Evolutionary conservation across 1,284 basidiomycete genomes (phyloP).

Genomic region (Cerrena zonata): DNA sequence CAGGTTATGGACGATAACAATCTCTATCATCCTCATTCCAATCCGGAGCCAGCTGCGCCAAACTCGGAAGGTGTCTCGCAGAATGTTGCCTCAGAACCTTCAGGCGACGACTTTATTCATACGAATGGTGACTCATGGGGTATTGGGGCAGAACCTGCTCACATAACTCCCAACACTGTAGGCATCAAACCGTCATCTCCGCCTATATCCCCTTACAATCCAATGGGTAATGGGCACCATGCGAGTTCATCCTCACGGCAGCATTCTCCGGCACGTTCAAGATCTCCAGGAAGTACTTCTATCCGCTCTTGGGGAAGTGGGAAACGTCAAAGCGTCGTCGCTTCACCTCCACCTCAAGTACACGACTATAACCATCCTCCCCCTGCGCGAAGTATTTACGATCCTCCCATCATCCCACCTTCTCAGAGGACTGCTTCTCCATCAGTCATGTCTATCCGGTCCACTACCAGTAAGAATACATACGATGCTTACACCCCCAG

Average conservation of each 20-base stretch:
- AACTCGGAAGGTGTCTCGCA: too few species aligned
- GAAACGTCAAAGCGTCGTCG: background rate
- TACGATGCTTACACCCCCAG: background rate
- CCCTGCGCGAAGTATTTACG: conserved; percentile 8
- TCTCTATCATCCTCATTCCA: too few species aligned
- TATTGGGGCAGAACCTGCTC: too few species aligned
- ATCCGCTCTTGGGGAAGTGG: conserved; percentile 17
- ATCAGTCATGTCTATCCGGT: conserved; percentile 22
- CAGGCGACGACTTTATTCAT: too few species aligned
- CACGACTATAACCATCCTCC: background rate
- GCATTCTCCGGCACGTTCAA: conserved; percentile 8
- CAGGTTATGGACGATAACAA: too few species aligned
- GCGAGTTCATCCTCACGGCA: background rate
- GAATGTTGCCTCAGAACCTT: too few species aligned
- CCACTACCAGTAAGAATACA: conserved; percentile 11
- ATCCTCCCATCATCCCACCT: conserved; percentile 7
- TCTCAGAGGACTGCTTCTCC: conserved; percentile 20
- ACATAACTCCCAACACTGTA: too few species aligned
- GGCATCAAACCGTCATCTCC: background rate
- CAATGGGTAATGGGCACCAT: conserved; percentile 7
- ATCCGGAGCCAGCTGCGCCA: too few species aligned
- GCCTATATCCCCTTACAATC: conserved; percentile 1
- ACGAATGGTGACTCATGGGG: too few species aligned
- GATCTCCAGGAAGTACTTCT: conserved; percentile 22
- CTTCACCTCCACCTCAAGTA: conserved; percentile 7